phyloP scores from a whole-genome alignment of 116 monocot species.

The Posidonia oceanica region DNA sequence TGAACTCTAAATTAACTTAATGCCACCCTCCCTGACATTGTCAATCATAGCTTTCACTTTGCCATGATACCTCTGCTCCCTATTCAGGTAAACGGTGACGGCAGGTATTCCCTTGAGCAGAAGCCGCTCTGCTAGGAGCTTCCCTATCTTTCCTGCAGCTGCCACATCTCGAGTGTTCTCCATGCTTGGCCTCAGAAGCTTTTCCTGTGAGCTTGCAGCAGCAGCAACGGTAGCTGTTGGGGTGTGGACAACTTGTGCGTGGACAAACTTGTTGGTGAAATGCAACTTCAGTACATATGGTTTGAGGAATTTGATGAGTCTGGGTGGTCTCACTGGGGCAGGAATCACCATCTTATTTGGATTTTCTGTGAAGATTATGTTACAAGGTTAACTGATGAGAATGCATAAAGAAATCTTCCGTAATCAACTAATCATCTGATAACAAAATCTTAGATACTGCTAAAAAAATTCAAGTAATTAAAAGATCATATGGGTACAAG shows the following conservation, averaged over 20 bases:
- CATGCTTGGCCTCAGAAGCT: slow-evolving; percentile 52
- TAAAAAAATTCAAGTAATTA: too few relatives aligned
- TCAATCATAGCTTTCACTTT: slow-evolving; percentile 81
- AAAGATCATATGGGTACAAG: too few relatives aligned
- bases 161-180: slow-evolving; percentile 67
- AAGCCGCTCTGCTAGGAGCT: slow-evolving; percentile 70
- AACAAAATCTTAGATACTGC: too few relatives aligned
- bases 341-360: slow-evolving; percentile 7
- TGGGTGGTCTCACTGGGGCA: slow-evolving; percentile 43
- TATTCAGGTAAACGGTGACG: slow-evolving; percentile 49
- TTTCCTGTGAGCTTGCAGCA: slow-evolving; percentile 90
- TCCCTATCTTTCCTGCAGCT: slow-evolving; percentile 77
- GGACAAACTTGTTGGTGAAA: slow-evolving; percentile 75
- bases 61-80: slow-evolving; percentile 80
- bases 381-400: neutral
- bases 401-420: too few relatives aligned
- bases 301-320: slow-evolving; percentile 51
- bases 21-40: slow-evolving; percentile 63
- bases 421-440: too few relatives aligned
- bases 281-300: slow-evolving; percentile 81
- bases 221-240: slow-evolving; percentile 75
- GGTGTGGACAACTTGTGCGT: slow-evolving; percentile 68
- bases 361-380: neutral
- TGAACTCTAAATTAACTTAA: slow-evolving; percentile 37
- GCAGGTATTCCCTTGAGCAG: slow-evolving; percentile 68